Base-by-base conservation (phyloP, 2,329 filamentous ascomycete species). In the Macroventuria anomochaeta region DNA sequence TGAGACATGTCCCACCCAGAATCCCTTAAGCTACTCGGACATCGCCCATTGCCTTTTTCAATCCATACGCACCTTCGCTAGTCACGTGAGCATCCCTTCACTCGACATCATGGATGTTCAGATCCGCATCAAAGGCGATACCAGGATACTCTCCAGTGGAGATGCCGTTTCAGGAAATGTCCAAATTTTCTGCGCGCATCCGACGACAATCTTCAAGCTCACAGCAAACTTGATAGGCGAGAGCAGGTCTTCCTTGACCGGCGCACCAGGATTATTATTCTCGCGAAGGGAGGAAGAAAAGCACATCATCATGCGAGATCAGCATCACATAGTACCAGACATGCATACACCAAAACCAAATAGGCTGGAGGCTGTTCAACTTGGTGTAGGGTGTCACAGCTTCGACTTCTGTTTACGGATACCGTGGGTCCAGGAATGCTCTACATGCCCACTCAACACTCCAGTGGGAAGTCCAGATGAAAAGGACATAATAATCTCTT, bases 311-410 rank as follows among this genome's bases (percentile, higher is more conserved):
- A 29, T 54, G 18, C 38, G 55, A 12, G 49, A 57, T 17, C 34
- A 36, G 20, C 15, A 53, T 21, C 20, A 29, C 2, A 41, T 61
- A 5, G 12, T 59, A 18, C 44, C 58, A 11, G 47, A 12, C 15
- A 11, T 20, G 12, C 41, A 38, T 3, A 20, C 28, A 25, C 32
- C 38, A 20, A 57, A 20, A 8, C 23, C 26, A 13, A 32, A 41
- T 5, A 25, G 23, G 37, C 7, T 36, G 41, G n/a, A n/a, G 8
- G 17, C 37, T 10, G 10, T 49, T 31, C 37, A 29, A 32, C 55
- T 52, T 33, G 39, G 20, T 7, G 42, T 54, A 23, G 59, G 59
- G 7, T 58, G 59, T 20, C 51, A 62, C 33, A 55, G 44, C 33
- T 62, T 62, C 29, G 17, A 32, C 12, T 56, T 62, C 31, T 23